Base-by-base conservation (phyloP, 768 basidiomycete genomes). In the Boletellus ananiceps region DNA sequence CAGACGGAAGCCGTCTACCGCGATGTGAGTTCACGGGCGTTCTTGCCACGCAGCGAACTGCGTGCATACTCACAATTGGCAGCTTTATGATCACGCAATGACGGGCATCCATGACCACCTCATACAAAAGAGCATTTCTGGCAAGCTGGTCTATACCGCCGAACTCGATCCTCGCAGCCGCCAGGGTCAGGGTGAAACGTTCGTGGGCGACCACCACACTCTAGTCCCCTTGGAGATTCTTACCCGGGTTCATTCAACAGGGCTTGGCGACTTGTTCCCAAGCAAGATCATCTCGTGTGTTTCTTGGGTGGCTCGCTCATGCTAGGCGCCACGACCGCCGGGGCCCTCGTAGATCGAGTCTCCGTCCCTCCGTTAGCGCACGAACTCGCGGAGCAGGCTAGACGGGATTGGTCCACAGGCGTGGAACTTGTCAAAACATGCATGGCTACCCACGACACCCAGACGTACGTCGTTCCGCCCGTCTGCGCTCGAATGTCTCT, bases 241-340 rank as follows among this genome's bases (percentile, higher is more conserved):
- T 41, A 54, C 19, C 25, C 25, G 16, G n/a, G 27, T 16, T 41
- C 33, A 5, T 34, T 44, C 44, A 14, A 25, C 56, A 89, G 88
- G 21, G 70, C 72, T 31, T 93, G 90, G 91, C 77, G 79, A 15
- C 71, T 88, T 23, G 75, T 76, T 9, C 88, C 88, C 9, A 95
- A 96, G 64, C 94, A 97, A 71, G 94, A 98, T 63, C 94, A 96
- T 64, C 80, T 98, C 31, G 93, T 89, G 3, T 97, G 94, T 69
- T 98, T 96, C 80, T 72, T 98, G 31, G 92, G 86, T 16, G 94
- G 93, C 3, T 89, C 89, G 1, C 79, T 98, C 48, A 83, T 98
- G 76, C 79, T 98, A 3, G 93, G 94, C 12, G 88, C 91, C 13
- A 88, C 87, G 3, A 79, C 74, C 2, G 70, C 82, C 2, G 85